Percentiles rank a stretch among this genome's conserved stretches.
These are phyloP conservation scores for Naganishia onofrii DNA, from an alignment of 768 basidiomycete species.

Conservation along the genomic window DNA sequence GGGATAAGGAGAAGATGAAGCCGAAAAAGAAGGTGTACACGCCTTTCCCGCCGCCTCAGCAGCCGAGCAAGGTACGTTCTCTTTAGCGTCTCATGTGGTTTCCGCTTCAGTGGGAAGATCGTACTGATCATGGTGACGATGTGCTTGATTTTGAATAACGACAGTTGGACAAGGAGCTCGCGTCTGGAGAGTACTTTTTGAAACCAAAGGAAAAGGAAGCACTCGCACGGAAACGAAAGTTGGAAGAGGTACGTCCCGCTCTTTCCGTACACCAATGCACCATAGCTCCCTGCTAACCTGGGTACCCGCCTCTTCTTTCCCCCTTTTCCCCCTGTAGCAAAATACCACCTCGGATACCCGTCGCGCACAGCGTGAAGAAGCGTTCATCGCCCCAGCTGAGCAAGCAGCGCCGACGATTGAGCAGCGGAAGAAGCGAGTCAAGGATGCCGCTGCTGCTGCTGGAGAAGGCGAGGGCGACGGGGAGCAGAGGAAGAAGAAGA, in stretches of 20 bases:
- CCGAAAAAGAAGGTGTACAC: constrained; percentile 97
- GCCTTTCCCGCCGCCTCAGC: constrained; percentile 95
- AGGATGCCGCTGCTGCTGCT: constrained; percentile 1
- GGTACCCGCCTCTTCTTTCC: constrained; percentile 24
- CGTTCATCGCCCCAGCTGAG: constrained; percentile 84
- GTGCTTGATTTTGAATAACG: too few relatives aligned
- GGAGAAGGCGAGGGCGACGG: constrained; percentile 54
- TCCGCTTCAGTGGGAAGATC: too few relatives aligned
- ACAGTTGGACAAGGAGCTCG: constrained; percentile 82
- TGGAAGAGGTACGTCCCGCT: constrained; percentile 67
- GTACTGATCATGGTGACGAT: too few relatives aligned
- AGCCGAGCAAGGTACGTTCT: constrained; percentile 73
- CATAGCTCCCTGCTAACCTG: neutral
- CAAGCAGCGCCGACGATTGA: constrained; percentile 68
- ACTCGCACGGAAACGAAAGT: constrained; percentile 66
- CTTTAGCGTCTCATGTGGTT: too few relatives aligned
- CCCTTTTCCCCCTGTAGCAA: constrained; percentile 61
- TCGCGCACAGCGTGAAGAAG: constrained; percentile 77
- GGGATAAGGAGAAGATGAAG: constrained; percentile 60
- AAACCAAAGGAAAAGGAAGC: constrained; percentile 81
- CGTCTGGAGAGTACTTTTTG: constrained; percentile 97
- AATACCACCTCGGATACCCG: constrained; percentile 67
- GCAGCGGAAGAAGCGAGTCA: constrained; percentile 61
- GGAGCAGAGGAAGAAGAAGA: constrained; percentile 34
- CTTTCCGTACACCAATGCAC: neutral